Evolutionary conservation across 2,329 filamentous ascomycete genomes (phyloP), one percentile per base, ranked within the genome.

Genomic region (Lachnellula subtilissima): DNA sequence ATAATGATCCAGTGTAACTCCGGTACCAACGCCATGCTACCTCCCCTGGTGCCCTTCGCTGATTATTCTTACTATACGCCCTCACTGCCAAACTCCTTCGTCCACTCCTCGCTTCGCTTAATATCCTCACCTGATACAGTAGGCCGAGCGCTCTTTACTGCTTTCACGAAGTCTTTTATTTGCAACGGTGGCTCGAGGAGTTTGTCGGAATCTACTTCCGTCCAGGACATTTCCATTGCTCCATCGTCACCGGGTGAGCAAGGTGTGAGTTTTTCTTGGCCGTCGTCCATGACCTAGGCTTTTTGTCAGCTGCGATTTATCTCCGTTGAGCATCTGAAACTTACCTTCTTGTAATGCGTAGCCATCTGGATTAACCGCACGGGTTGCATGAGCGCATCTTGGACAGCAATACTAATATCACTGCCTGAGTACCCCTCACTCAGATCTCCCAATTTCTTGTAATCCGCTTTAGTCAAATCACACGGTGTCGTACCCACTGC

Each of bases 331-430:
- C 2, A 53, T 9, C 28, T 32, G 2, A 56, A 48, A 35, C 47
- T 52, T 78, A 93, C 93, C 77, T 89, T 87, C 73, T 97, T 97
- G 75, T 97, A 99, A 76, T 99, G 94, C 52, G 94, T 99, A 17
- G 94, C 93, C 61, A 92, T 96, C 72, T 97, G 87, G 64, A 99
- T 97, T 74, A 97, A 95, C 60, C 94, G 83, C 59, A 99, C 89
- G 1, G 94, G 95, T 69, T 97, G 91, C 94, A 99, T 99, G 40
- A 99, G 77, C 0, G 94, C 94, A 70, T 95, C 89, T 72, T 99
- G 94, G 19, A 97, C 94, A 3, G 91, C 91, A 69, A 97, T 97
- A 67, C 82, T 85, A 66, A 99, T 97, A 83, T 99, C 94, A 61
- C 89, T 95, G 37, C 94, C 94, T 0, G 92, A 97, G 74, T 96